Conservation (phyloP, 768 basidiomycete species). For the Kwoniella sp. region DNA sequence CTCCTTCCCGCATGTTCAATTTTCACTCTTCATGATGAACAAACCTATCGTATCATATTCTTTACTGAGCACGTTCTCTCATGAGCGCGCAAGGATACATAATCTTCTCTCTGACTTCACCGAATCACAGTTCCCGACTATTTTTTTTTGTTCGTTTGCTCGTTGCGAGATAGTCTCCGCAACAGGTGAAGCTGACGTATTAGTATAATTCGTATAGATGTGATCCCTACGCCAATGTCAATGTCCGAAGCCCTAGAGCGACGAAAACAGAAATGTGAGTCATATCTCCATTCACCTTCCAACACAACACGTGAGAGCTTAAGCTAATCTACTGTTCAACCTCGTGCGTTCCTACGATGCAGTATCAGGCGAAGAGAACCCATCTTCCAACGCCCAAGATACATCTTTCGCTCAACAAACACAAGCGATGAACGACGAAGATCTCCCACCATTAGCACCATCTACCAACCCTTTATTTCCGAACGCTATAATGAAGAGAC, state of each 20-base stretch:
- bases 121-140: too few species aligned
- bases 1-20: neutral
- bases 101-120: slow-evolving; percentile 55
- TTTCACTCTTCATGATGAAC: slow-evolving; percentile 25
- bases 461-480: slow-evolving; percentile 51
- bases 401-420: neutral
- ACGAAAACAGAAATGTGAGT: slow-evolving; percentile 41
- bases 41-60: slow-evolving; percentile 35
- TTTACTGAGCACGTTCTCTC: slow-evolving; percentile 14
- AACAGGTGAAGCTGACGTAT: too few species aligned
- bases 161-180: too few species aligned
- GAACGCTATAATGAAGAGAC: slow-evolving; percentile 45
- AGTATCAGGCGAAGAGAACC: slow-evolving; percentile 41
- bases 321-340: neutral
- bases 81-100: slow-evolving; percentile 28
- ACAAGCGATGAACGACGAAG: slow-evolving; percentile 24
- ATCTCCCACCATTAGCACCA: slow-evolving; percentile 36
- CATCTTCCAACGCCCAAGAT: slow-evolving; percentile 31
- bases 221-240: slow-evolving; percentile 10
- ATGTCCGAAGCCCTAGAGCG: slow-evolving; percentile 40
- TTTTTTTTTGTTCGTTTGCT: too few species aligned
- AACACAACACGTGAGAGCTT: neutral
- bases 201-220: slow-evolving; percentile 26
- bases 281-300: neutral
- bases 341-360: neutral